Conservation (phyloP, 352 stramenopile species). For the Phytophthora uliginosa region DNA sequence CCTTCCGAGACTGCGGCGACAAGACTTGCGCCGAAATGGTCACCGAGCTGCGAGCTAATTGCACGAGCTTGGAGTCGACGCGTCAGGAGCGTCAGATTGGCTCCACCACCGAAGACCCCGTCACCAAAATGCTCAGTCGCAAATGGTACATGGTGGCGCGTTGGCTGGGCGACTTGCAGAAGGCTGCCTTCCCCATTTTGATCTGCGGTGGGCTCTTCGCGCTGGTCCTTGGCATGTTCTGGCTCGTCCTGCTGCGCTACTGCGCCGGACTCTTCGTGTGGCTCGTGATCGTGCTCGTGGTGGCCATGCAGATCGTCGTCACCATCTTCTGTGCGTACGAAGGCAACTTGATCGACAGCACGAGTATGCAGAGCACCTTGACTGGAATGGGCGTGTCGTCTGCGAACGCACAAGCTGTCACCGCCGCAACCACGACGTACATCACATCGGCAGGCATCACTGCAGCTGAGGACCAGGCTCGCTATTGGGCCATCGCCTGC, state of each 20-base stretch:
- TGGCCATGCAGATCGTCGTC: conserved; percentile 72
- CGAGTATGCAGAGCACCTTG: conserved; percentile 61
- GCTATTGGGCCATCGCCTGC: conserved; percentile 81
- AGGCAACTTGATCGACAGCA: conserved; percentile 65
- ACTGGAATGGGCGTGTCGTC: conserved; percentile 58
- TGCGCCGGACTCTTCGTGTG: conserved; percentile 86
- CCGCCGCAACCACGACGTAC: conserved; percentile 59
- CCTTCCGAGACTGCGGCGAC: conserved; percentile 61
- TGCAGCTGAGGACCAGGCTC: conserved; percentile 56
- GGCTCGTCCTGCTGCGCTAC: conserved; percentile 80
- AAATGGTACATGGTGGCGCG: conserved; percentile 78
- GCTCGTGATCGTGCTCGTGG: conserved; percentile 75
- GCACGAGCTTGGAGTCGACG: conserved; percentile 61
- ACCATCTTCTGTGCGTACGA: conserved; percentile 86
- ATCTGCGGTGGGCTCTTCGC: conserved; percentile 79
- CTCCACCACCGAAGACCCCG: conserved; percentile 51
- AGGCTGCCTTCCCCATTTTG: conserved; percentile 80
- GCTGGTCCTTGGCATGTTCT: conserved; percentile 76
- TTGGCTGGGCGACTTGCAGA: conserved; percentile 84
- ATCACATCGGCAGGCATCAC: conserved; percentile 63
- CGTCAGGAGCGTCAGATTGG: conserved; percentile 55
- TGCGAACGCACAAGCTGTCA: conserved; percentile 39
- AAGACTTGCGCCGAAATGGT: conserved; percentile 59
- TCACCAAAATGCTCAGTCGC: conserved; percentile 70
- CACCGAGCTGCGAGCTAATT: conserved; percentile 48